Base-by-base conservation (phyloP, 768 basidiomycete species). In the Macrolepiota fuliginosa region DNA sequence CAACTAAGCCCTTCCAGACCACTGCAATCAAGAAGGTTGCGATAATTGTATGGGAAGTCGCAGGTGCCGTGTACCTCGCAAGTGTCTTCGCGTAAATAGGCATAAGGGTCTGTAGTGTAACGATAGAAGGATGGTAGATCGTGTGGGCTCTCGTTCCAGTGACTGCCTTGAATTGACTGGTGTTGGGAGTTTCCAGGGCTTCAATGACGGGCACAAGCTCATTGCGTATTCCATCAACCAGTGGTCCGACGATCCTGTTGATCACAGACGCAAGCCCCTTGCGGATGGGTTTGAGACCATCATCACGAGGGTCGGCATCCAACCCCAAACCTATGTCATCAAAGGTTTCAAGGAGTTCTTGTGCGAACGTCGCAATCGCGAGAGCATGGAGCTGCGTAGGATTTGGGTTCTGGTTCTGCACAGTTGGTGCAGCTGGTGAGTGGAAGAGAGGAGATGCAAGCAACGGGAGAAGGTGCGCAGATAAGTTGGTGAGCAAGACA, bases 1-100 rank as follows among this genome's bases (percentile, higher is more conserved):
- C 88, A 27, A 92, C 84, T 55, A 92, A 77, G 7, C 83, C 85
- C 22, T 83, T 86, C 91, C 92, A 94, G 1, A 90, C 74, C 1
- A 90, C 71, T 17, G 85, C 86, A 66, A 92, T 91, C 64, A 91
- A 79, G 65, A 92, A 81, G 2, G 87, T 83, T 0, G 90, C 89
- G 15, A 92, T 78, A 1, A 80, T 73, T 15, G 83, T 74, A 65
- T 94, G 88, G 0, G 88, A 80, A 9, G 80, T 69, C 12, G 78
- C 72, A 12, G 82, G 80, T 4, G 78, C 71, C 7, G 85, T 84
- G 70, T 85, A 88, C 12, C 84, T 81, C 13, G 74, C 70, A 36
- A 92, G 74, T 37, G 81, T 81, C 42, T 82, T 81, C 4, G 81
- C 76, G 66, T 92, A 89, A 3, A 86, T 65, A 2, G 90, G 89